These are phyloP conservation scores for Mycogone perniciosa DNA, from an alignment of 2,329 filamentous ascomycete species.

Conservation along the genomic window DNA sequence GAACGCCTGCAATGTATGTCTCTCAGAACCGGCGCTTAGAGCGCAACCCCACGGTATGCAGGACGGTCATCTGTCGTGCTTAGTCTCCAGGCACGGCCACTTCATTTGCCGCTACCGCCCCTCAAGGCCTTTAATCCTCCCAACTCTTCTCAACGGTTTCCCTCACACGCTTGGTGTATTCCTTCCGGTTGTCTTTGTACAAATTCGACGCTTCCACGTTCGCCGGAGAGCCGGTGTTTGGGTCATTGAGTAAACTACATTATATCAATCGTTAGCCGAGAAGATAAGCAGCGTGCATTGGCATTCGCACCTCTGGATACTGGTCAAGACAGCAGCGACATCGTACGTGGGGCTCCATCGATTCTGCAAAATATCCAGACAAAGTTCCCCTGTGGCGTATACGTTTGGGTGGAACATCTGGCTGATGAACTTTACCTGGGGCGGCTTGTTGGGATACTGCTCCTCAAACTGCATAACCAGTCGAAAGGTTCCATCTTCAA, in stretches of 20 bases:
- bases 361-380: slow-evolving; percentile 94
- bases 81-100: neutral
- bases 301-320: slow-evolving; percentile 75
- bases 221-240: slow-evolving; percentile 95
- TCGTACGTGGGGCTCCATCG: slow-evolving; percentile 98
- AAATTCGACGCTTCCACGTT: slow-evolving; percentile 97
- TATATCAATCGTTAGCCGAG: slow-evolving; percentile 20
- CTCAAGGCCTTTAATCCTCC: slow-evolving; percentile 61
- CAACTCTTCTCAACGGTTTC: slow-evolving; percentile 99
- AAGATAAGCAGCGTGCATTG: neutral
- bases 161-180: slow-evolving; percentile 89
- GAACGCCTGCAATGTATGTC: slow-evolving; percentile 23
- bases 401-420: slow-evolving; percentile 99
- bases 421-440: slow-evolving; percentile 96
- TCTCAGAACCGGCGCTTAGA: neutral
- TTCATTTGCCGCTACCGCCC: neutral
- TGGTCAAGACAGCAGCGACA: slow-evolving; percentile 92
- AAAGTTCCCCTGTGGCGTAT: slow-evolving; percentile 93
- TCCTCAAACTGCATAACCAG: slow-evolving; percentile 99
- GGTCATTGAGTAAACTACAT: slow-evolving; percentile 83
- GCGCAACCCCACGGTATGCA: neutral
- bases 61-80: too few relatives aligned
- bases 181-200: slow-evolving; percentile 96
- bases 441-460: slow-evolving; percentile 97
- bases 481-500: slow-evolving; percentile 95